phyloP scores from a whole-genome alignment of 2,329 filamentous ascomycete species.

The Neoscytalidium dimidiatum region DNA sequence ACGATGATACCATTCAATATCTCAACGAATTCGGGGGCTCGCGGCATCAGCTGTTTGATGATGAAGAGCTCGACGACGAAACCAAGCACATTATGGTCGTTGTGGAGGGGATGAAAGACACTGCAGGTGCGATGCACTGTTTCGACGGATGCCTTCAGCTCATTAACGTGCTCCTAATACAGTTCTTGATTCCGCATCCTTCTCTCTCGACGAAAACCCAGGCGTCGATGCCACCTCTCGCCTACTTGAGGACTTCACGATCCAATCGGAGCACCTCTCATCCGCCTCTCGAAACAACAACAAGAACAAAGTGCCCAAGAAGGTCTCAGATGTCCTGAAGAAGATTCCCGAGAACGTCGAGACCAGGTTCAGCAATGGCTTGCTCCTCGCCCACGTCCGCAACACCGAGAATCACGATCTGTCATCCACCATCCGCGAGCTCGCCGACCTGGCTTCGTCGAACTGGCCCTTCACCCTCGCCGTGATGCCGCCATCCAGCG shows the following conservation, averaged over 20 bases:
- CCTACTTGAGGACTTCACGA: slow-evolving; percentile 37
- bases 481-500: slow-evolving; percentile 36
- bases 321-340: not conserved
- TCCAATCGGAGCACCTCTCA: slow-evolving; percentile 31
- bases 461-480: slow-evolving; percentile 36
- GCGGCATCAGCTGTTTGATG: slow-evolving; percentile 43
- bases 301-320: not conserved
- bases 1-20: slow-evolving; percentile 44
- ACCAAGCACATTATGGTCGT: slow-evolving; percentile 38
- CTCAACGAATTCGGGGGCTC: slow-evolving; percentile 50
- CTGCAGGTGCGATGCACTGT: slow-evolving; percentile 32
- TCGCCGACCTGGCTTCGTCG: slow-evolving; percentile 15
- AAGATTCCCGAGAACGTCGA: slow-evolving; percentile 11
- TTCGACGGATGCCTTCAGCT: not conserved
- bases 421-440: slow-evolving; percentile 10
- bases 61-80: slow-evolving; percentile 27
- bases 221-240: slow-evolving; percentile 35
- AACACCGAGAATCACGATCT: slow-evolving; percentile 11
- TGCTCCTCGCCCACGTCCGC: slow-evolving; percentile 14
- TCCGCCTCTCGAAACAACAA: not conserved
- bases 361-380: not conserved
- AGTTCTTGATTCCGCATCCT: slow-evolving; percentile 22
- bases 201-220: slow-evolving; percentile 37
- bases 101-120: slow-evolving; percentile 42
- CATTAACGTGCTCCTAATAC: not conserved